Conservation (phyloP, 371 early-diverging fungal species). For the Polyrhizophydium stewartii region DNA sequence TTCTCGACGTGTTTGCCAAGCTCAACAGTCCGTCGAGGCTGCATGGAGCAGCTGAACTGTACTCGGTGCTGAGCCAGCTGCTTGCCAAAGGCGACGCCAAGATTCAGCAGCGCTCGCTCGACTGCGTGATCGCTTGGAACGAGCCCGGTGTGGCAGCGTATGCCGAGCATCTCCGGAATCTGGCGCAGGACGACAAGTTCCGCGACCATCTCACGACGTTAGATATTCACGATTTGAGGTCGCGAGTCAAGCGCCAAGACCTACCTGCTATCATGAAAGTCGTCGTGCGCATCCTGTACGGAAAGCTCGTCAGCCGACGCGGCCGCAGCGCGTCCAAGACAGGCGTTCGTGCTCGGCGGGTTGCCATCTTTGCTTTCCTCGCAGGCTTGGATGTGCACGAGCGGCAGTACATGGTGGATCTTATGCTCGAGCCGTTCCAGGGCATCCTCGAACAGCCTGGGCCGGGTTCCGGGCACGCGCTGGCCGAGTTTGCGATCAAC, state of each 20-base stretch:
- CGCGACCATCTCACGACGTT: constrained; percentile 81
- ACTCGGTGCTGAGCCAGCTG: constrained; percentile 62
- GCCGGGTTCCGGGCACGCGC: not conserved
- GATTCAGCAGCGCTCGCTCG: constrained; percentile 75
- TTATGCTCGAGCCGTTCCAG: constrained; percentile 76
- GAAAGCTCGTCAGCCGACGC: constrained; percentile 73
- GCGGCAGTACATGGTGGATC: constrained; percentile 63
- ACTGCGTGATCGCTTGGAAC: constrained; percentile 79
- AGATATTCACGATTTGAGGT: constrained; percentile 55
- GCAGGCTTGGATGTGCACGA: constrained; percentile 62
- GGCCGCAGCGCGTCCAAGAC: constrained; percentile 58
- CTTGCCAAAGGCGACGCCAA: constrained; percentile 74
- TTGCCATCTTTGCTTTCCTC: constrained; percentile 75
- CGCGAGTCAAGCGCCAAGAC: constrained; percentile 54
- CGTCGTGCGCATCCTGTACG: constrained; percentile 81
- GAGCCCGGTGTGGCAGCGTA: constrained; percentile 62
- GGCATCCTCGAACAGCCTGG: constrained; percentile 7
- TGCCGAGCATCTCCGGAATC: constrained; percentile 64
- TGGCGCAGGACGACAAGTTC: constrained; percentile 83
- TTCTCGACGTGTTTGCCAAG: constrained; percentile 70
- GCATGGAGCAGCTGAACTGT: constrained; percentile 48
- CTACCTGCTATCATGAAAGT: constrained; percentile 44
- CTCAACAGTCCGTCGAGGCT: constrained; percentile 61
- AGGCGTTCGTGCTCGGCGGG: constrained; percentile 64
- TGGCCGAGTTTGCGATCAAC: constrained; percentile 4